Evolutionary conservation across 305 asterid species (phyloP).

Genomic region (Fraxinus angustifolia): DNA sequence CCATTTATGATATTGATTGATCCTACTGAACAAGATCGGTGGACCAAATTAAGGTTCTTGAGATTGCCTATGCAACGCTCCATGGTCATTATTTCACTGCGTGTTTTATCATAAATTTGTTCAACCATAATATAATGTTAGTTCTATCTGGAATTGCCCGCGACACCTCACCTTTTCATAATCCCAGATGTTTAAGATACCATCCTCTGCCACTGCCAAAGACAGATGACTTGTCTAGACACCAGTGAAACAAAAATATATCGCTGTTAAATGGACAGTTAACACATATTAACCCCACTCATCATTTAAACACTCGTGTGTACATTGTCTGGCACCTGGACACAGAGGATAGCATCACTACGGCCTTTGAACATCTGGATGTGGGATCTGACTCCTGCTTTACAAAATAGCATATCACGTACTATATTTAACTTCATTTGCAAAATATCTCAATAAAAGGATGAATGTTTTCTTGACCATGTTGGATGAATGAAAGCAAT

Average conservation of each 20-base stretch:
- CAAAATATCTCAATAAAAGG: background rate
- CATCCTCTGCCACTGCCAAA: conserved; percentile 97
- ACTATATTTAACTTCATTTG: background rate
- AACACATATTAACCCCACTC: background rate
- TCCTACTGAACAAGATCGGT: too few relatives aligned
- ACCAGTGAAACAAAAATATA: conserved; percentile 59
- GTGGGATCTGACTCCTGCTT: conserved; percentile 68
- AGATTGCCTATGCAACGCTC: too few relatives aligned
- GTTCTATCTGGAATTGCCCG: too few relatives aligned
- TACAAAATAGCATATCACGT: background rate
- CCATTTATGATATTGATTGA: too few relatives aligned
- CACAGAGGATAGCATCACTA: conserved; percentile 84
- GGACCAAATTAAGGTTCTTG: too few relatives aligned
- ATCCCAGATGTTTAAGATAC: conserved; percentile 13
- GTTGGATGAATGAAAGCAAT: background rate
- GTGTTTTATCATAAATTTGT: too few relatives aligned
- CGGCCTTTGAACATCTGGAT: conserved; percentile 75
- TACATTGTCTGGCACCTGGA: conserved; percentile 49
- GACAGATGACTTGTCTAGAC: conserved; percentile 78
- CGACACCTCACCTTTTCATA: too few relatives aligned
- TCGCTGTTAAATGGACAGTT: background rate
- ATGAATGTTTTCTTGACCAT: background rate
- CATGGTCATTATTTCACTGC: too few relatives aligned
- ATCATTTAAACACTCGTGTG: background rate
- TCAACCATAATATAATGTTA: too few relatives aligned